phyloP scores from a whole-genome alignment of 2,329 filamentous ascomycete species.

The Hyphodiscus sp. region DNA sequence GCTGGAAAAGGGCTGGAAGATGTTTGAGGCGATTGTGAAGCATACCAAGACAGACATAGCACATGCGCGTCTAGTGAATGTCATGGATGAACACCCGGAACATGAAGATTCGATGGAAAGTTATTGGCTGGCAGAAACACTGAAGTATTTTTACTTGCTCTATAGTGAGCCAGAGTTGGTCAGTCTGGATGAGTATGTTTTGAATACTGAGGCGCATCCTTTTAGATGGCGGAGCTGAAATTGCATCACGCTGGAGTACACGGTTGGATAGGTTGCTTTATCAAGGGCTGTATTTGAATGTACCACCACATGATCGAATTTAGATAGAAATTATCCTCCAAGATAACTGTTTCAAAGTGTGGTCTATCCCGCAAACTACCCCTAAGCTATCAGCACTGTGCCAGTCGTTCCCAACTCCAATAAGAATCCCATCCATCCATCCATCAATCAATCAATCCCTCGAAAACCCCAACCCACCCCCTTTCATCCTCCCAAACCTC shows the following conservation, averaged over 20 bases:
- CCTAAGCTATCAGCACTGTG: too few species aligned
- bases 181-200: constrained; percentile 54
- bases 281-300: too few species aligned
- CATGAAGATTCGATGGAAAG: constrained; percentile 47
- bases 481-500: constrained; percentile 7
- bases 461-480: constrained; percentile 3
- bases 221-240: constrained; percentile 25
- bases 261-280: too few species aligned
- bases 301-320: too few species aligned
- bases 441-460: background rate
- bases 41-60: constrained; percentile 37
- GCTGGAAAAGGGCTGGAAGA: constrained; percentile 40
- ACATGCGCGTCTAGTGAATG: constrained; percentile 36
- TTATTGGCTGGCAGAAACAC: constrained; percentile 58
- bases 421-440: background rate
- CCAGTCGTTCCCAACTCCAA: too few species aligned
- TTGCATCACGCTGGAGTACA: background rate
- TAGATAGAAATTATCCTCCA: too few species aligned
- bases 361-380: too few species aligned
- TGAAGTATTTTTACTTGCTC: constrained; percentile 58
- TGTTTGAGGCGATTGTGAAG: constrained; percentile 40
- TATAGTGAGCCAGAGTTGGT: constrained; percentile 41
- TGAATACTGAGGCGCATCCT: constrained; percentile 29
- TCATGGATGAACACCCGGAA: constrained; percentile 20
- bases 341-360: too few species aligned